phyloP scores from a whole-genome alignment of 495 filamentous ascomycete genomes.

The Articulospora tetracladia region DNA sequence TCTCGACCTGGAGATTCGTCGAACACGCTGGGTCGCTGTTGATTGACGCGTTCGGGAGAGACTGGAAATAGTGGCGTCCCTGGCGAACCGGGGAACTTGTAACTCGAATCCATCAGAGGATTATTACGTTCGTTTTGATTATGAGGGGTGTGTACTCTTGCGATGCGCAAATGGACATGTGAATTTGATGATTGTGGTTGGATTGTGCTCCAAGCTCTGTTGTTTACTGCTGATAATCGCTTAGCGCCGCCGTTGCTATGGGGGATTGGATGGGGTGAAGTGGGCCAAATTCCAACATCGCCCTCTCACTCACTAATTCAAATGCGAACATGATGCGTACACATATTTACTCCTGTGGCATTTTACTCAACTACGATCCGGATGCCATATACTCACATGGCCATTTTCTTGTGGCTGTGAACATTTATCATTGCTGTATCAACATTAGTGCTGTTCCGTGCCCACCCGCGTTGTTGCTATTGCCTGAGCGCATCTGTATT shows the following conservation, averaged over 20 bases:
- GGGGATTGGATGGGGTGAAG: too few species aligned
- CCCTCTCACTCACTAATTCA: too few species aligned
- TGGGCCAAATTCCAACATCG: neutral
- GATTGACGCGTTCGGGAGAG: slow-evolving; percentile 79
- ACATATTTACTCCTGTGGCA: too few species aligned
- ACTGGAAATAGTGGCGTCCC: slow-evolving; percentile 65
- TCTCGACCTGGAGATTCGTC: slow-evolving; percentile 14
- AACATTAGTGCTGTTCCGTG: neutral
- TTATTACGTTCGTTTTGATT: neutral
- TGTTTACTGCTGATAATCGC: neutral
- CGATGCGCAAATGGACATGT: neutral
- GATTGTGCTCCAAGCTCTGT: neutral
- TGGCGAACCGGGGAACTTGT: slow-evolving; percentile 28
- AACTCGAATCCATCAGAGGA: slow-evolving; percentile 19
- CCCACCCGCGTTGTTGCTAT: neutral
- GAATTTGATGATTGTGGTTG: neutral
- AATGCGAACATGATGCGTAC: too few species aligned
- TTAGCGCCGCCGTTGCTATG: slow-evolving; percentile 1
- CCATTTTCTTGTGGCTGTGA: neutral
- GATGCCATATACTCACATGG: too few species aligned
- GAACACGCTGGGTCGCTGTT: slow-evolving; percentile 42
- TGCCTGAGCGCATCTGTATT: neutral
- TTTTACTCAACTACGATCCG: too few species aligned
- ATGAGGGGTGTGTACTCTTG: neutral
- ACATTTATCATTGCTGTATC: neutral